phyloP scores from a whole-genome alignment of 169 alveolate genomes.

The Cryptosporidium baileyi region DNA sequence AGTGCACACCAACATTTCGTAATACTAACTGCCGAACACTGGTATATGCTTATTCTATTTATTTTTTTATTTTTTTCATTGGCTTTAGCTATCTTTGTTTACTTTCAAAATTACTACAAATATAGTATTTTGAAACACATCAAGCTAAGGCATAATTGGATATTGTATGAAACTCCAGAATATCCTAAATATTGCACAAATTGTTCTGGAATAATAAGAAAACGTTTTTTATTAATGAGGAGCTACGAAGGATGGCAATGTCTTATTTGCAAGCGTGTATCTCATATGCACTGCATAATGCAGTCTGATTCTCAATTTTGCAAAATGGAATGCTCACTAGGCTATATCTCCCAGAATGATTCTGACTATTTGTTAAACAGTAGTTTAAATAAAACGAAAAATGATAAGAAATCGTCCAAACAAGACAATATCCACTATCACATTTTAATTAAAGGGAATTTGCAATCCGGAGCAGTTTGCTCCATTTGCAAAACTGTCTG shows the following conservation, averaged over 20 bases:
- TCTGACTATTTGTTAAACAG: neutral
- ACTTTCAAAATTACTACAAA: conserved; percentile 2
- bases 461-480: conserved; percentile 62
- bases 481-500: conserved; percentile 53
- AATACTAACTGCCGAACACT: conserved; percentile 10
- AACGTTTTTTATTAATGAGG: conserved; percentile 34
- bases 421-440: conserved; percentile 16
- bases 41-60: conserved; percentile 18
- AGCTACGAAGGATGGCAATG: conserved; percentile 67
- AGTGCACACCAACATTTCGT: conserved; percentile 8
- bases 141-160: conserved; percentile 59
- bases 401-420: neutral
- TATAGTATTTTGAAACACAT: conserved; percentile 53
- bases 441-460: conserved; percentile 21
- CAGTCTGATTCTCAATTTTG: conserved; percentile 52
- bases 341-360: neutral
- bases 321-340: conserved; percentile 7
- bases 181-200: conserved; percentile 57
- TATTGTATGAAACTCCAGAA: conserved; percentile 58
- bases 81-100: neutral
- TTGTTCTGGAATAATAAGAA: conserved; percentile 62
- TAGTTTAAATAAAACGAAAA: neutral
- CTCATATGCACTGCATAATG: conserved; percentile 64
- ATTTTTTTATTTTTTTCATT: neutral
- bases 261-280: conserved; percentile 45